Base-by-base conservation (phyloP, 768 basidiomycete species). In the Crucibulum laeve region DNA sequence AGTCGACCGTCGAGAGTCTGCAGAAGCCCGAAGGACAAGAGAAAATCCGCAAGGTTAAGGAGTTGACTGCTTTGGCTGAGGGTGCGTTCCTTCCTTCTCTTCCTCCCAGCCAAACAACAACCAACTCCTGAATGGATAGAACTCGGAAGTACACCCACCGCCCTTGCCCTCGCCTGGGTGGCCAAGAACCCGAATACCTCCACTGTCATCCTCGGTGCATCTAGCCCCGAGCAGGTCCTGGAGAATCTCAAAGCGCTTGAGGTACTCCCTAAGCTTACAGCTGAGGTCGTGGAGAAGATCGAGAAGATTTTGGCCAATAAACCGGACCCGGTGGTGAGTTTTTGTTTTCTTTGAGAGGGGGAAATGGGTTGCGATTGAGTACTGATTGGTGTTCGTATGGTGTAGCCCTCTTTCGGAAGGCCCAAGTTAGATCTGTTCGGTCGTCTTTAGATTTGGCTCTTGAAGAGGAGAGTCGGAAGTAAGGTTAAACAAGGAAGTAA, bases 141-240 rank as follows among this genome's bases (percentile, higher is more conserved):
- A 48, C 68, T 91, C 33, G 72, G 73, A 17, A 76, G 78, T 42
- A 80, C 70, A 1, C 69, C 77, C 30, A 66, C 77, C 25, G 76
- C 79, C n/a, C 71, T 92, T 25, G 82, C 90, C 4, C 73, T 91
- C 34, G 88, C 89, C 7, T 91, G 87, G 86, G 65, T 82, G 5
- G 77, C 82, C 21, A 70, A 61, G 50, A 82, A 85, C 60, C 76
- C 80, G 6, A 80, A 82, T 59, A 83, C 80, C 3, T 73, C 71
- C 37, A 80, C 77, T 14, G 73, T 85, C 46, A 83, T 87, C 53
- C 70, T 86, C 38, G 85, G 85, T 7, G 84, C 79, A 1, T 70
- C 80, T 7, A 78, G 69, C 44, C 74, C 79, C 1, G 69, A 80
- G 48, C 86, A 87, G 55, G 61, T 87, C 21, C 42, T 71, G 24